These are phyloP conservation scores for Aquanectria penicillioides DNA, from an alignment of 2,329 filamentous ascomycete species.

Conservation along the genomic window DNA sequence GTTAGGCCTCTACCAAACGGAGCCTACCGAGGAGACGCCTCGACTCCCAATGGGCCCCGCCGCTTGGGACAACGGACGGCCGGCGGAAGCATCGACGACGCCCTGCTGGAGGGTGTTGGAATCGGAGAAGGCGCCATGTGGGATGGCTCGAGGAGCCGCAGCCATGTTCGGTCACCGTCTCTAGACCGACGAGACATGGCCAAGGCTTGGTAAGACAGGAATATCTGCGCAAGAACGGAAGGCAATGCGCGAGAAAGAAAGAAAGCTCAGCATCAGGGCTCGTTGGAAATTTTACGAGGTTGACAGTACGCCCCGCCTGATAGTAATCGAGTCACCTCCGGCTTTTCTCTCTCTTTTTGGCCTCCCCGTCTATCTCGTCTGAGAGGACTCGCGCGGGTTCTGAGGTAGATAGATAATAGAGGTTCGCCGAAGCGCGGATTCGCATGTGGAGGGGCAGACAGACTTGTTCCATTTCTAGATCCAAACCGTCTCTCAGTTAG, in stretches of 20 bases:
- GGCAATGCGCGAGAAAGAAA: too few species aligned
- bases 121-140: conserved; percentile 5
- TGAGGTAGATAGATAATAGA: background rate
- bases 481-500: too few species aligned
- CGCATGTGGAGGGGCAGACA: conserved; percentile 15
- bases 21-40: background rate
- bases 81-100: background rate
- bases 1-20: background rate
- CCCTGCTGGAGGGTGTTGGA: background rate
- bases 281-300: too few species aligned
- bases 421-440: conserved; percentile 13
- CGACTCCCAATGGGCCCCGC: background rate
- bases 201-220: background rate
- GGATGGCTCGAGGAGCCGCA: background rate
- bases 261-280: too few species aligned
- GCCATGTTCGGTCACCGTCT: background rate
- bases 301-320: too few species aligned
- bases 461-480: conserved; percentile 21
- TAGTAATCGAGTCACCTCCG: too few species aligned
- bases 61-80: conserved; percentile 5
- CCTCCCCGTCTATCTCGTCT: too few species aligned
- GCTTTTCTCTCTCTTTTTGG: too few species aligned
- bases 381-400: too few species aligned
- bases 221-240: too few species aligned
- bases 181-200: conserved; percentile 1